These are phyloP conservation scores for Ceratocystis eucalypticola DNA, from an alignment of 2,329 filamentous ascomycete genomes.

Conservation along the genomic window DNA sequence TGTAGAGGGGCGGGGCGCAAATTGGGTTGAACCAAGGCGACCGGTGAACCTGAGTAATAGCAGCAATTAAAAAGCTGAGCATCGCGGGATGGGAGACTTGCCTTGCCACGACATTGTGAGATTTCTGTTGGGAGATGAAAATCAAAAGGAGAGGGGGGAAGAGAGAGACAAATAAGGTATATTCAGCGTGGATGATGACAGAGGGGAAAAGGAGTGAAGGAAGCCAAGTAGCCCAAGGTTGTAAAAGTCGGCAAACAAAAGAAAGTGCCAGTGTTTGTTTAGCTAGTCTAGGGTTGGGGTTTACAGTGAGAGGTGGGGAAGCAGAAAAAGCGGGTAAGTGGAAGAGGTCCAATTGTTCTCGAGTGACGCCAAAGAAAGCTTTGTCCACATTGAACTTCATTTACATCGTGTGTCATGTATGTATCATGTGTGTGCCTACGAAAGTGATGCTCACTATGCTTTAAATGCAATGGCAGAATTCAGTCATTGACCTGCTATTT, in stretches of 20 bases:
- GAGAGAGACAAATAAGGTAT: slow-evolving; percentile 17
- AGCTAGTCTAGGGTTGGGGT: neutral
- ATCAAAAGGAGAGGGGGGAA: slow-evolving; percentile 16
- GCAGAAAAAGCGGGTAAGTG: neutral
- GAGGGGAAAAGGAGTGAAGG: slow-evolving; percentile 1
- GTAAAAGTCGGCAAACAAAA: slow-evolving; percentile 11
- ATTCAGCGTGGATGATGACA: neutral
- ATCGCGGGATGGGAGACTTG: slow-evolving; percentile 26
- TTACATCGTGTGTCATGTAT: neutral
- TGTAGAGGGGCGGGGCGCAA: neutral
- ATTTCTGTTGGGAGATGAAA: neutral
- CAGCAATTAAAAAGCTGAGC: neutral
- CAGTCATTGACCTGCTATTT: no score
- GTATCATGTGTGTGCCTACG: neutral
- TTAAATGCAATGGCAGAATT: no score
- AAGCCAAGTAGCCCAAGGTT: slow-evolving; percentile 15
- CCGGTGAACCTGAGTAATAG: neutral
- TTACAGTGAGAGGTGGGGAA: neutral
- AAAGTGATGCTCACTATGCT: neutral
- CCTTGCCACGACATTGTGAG: slow-evolving; percentile 63
- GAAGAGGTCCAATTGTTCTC: neutral
- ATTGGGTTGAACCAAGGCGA: neutral
- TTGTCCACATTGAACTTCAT: neutral
- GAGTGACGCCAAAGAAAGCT: neutral
- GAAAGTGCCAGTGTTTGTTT: slow-evolving; percentile 1